Conservation (phyloP, 768 basidiomycete genomes). For the Collybia sp. region DNA sequence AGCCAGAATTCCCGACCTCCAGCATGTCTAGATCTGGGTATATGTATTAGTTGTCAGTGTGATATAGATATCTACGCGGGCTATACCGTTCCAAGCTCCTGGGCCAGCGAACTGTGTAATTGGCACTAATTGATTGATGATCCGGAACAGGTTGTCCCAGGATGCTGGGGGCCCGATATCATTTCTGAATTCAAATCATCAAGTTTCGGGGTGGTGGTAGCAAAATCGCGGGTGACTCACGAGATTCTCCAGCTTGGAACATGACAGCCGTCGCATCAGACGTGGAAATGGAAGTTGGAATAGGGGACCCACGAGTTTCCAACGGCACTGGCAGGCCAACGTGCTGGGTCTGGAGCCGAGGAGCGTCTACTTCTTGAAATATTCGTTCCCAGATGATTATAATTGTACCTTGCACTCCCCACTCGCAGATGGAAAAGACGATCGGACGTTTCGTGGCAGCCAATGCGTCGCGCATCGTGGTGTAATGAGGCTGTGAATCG, state of each 20-base stretch:
- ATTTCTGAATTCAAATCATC: slow-evolving; percentile 22
- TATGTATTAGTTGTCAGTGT: no score
- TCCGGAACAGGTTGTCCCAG: slow-evolving; percentile 43
- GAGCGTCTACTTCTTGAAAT: background rate
- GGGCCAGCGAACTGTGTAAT: slow-evolving; percentile 43
- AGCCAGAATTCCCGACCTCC: slow-evolving; percentile 43
- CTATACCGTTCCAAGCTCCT: slow-evolving; percentile 36
- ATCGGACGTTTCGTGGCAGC: slow-evolving; percentile 39
- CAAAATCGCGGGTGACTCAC: slow-evolving; percentile 17
- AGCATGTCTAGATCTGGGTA: slow-evolving; percentile 45
- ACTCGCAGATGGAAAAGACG: slow-evolving; percentile 46
- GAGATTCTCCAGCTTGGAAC: slow-evolving; percentile 36
- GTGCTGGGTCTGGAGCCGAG: slow-evolving; percentile 33
- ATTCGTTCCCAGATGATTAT: background rate
- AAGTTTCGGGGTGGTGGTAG: background rate
- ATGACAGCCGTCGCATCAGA: background rate
- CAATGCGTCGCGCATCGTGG: slow-evolving; percentile 42
- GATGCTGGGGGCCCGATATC: slow-evolving; percentile 43
- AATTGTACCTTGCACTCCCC: slow-evolving; percentile 36
- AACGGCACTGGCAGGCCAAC: slow-evolving; percentile 39
- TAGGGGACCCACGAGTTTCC: slow-evolving; percentile 35
- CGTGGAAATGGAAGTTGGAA: background rate
- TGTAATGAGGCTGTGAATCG: slow-evolving; percentile 31
- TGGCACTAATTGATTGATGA: slow-evolving; percentile 49
- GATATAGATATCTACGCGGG: no score